Evolutionary conservation across 257 asterid genomes (phyloP).

Genomic region (Scutellaria galericulata): DNA sequence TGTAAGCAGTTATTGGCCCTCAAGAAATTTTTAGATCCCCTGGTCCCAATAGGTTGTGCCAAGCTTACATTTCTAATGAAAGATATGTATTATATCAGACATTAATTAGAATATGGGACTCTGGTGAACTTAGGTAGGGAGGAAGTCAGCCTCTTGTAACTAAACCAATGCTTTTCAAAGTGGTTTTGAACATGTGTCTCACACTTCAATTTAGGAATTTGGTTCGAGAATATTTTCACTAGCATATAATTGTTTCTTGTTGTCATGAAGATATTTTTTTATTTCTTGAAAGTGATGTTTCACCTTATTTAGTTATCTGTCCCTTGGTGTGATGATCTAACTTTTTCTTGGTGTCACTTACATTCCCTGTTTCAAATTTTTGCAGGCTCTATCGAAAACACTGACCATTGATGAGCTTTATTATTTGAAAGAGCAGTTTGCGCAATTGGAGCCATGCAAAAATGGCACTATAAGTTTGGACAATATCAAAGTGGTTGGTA

Average conservation of each 20-base stretch:
- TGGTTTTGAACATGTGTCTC: not conserved
- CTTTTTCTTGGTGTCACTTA: slow-evolving; percentile 4
- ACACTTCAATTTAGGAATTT: not conserved
- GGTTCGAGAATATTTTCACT: not conserved
- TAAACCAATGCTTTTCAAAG: not conserved
- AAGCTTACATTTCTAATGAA: not conserved
- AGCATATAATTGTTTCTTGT: not conserved
- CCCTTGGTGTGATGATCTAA: not conserved
- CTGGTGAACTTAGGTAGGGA: not conserved
- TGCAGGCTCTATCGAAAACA: slow-evolving; percentile 80
- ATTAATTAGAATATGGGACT: not conserved
- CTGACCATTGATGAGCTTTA: slow-evolving; percentile 70
- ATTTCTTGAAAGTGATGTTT: not conserved
- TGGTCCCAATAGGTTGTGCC: not conserved
- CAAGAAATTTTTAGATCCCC: not conserved
- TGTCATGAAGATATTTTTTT: not conserved
- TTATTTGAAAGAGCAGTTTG: slow-evolving; percentile 76
- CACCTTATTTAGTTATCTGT: not conserved
- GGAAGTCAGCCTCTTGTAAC: not conserved
- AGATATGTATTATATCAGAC: not conserved
- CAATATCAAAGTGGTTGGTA: slow-evolving; percentile 64
- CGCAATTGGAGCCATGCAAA: slow-evolving; percentile 71
- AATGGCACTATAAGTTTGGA: slow-evolving; percentile 70
- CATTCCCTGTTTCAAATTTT: slow-evolving; percentile 20
- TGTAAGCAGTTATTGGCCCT: not conserved